A percentile compares a stretch with the other conserved stretches of the same genome.
phyloP scores from a whole-genome alignment of 768 basidiomycete genomes.

The Boletus fagicola region DNA sequence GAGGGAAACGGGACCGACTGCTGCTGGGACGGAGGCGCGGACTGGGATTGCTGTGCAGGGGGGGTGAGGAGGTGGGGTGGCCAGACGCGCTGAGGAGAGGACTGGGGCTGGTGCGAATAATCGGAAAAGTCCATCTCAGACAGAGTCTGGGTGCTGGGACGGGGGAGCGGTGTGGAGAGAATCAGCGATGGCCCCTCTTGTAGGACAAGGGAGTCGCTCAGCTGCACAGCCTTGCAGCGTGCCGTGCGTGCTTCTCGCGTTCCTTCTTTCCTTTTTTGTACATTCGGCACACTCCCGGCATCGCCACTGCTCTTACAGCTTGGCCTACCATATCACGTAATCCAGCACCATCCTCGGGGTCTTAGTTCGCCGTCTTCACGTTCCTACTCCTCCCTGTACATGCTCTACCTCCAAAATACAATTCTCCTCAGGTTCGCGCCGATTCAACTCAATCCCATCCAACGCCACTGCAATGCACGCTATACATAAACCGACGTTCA shows the following conservation, averaged over 20 bases:
- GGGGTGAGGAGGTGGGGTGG: constrained; percentile 18
- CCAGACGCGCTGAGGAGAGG: constrained; percentile 30
- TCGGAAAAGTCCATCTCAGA: constrained; percentile 25
- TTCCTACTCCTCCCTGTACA: background rate
- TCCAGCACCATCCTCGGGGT: background rate
- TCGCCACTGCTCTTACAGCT: constrained; percentile 11
- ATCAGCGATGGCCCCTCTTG: constrained; percentile 14
- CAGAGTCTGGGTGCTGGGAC: background rate
- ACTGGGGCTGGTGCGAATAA: constrained; percentile 33
- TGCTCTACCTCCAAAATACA: too few relatives aligned
- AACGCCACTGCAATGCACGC: constrained; percentile 1
- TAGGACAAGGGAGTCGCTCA: constrained; percentile 5
- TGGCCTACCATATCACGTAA: constrained; percentile 16
- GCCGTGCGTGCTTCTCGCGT: constrained; percentile 7
- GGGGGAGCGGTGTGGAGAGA: background rate
- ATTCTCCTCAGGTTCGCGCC: background rate
- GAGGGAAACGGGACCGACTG: constrained; percentile 22
- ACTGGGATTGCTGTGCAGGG: background rate
- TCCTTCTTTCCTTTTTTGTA: background rate
- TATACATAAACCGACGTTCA: background rate
- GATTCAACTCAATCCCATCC: background rate
- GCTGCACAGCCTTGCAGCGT: constrained; percentile 15
- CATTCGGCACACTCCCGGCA: constrained; percentile 10
- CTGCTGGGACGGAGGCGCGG: background rate
- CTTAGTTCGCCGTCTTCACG: background rate